Evolutionary conservation across 2,329 filamentous ascomycete genomes (phyloP).

Genomic region (Fusarium sp.): DNA sequence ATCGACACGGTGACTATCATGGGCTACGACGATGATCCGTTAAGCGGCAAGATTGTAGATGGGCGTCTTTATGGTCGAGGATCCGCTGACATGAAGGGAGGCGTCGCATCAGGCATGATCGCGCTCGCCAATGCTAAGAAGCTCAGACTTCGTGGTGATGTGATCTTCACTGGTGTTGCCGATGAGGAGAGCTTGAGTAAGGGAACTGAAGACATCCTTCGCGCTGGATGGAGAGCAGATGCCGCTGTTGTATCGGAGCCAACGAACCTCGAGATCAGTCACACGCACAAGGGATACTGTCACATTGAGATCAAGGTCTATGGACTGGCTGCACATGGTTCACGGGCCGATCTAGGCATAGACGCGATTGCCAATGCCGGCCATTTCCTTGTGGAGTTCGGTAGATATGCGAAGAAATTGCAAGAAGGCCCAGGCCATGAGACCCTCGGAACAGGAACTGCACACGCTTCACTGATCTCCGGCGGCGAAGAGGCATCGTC

Average conservation of each 20-base stretch:
- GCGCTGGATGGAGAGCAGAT: constrained; percentile 64
- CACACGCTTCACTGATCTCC: constrained; percentile 60
- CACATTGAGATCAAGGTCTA: constrained; percentile 56
- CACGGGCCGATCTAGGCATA: constrained; percentile 55
- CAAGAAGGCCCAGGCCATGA: constrained; percentile 43
- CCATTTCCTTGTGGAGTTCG: constrained; percentile 57
- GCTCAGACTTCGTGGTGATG: constrained; percentile 56
- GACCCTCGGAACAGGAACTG: constrained; percentile 51
- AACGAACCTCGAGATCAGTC: constrained; percentile 54
- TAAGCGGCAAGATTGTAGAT: constrained; percentile 55
- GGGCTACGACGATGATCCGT: constrained; percentile 58
- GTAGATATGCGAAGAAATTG: constrained; percentile 53
- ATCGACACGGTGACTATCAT: constrained; percentile 61
- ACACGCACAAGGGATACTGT: constrained; percentile 63
- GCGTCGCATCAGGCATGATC: constrained; percentile 58
- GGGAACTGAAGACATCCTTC: constrained; percentile 61
- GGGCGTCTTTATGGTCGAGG: constrained; percentile 59
- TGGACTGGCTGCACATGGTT: constrained; percentile 57
- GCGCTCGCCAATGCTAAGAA: constrained; percentile 53
- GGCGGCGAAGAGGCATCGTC: constrained; percentile 64
- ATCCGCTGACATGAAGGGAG: constrained; percentile 62
- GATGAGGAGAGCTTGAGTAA: constrained; percentile 64
- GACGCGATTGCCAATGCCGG: constrained; percentile 62
- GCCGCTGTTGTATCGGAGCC: constrained; percentile 62
- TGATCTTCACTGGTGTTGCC: constrained; percentile 63